These are phyloP conservation scores for Aureobasidium pullulans DNA, from an alignment of 2,329 filamentous ascomycete genomes.

Conservation along the genomic window DNA sequence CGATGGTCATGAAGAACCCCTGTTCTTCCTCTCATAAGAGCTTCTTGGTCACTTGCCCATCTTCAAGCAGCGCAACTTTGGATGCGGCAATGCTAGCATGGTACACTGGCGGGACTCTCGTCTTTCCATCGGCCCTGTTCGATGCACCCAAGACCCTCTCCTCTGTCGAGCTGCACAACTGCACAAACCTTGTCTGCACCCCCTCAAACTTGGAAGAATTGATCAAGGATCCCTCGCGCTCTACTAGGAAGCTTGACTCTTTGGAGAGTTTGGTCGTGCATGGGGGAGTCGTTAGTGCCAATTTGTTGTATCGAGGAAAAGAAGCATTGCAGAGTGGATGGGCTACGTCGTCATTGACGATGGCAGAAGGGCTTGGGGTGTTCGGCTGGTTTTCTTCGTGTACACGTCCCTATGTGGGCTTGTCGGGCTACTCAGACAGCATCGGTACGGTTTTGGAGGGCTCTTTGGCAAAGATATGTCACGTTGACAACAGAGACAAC, in stretches of 20 bases:
- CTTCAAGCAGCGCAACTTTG: neutral
- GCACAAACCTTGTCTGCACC: neutral
- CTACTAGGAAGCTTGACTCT: neutral
- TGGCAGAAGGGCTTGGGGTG: neutral
- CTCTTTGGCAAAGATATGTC: neutral
- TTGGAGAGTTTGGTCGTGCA: neutral
- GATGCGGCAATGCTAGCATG: neutral
- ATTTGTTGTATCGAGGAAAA: neutral
- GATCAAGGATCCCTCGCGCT: neutral
- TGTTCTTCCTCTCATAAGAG: neutral
- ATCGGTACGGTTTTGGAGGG: neutral
- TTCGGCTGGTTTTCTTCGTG: neutral
- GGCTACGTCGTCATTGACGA: neutral
- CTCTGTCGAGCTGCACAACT: neutral
- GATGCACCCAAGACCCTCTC: neutral
- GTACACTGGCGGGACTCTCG: neutral
- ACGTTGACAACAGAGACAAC: neutral
- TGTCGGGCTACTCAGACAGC: neutral
- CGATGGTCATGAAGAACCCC: neutral
- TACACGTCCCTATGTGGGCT: too few relatives aligned
- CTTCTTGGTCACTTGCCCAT: neutral
- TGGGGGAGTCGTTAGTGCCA: neutral
- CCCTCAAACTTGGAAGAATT: neutral
- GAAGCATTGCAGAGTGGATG: neutral
- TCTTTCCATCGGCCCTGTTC: neutral